These are phyloP conservation scores for Cercospora beticola DNA, from an alignment of 2,329 filamentous ascomycete genomes.

Conservation along the genomic window DNA sequence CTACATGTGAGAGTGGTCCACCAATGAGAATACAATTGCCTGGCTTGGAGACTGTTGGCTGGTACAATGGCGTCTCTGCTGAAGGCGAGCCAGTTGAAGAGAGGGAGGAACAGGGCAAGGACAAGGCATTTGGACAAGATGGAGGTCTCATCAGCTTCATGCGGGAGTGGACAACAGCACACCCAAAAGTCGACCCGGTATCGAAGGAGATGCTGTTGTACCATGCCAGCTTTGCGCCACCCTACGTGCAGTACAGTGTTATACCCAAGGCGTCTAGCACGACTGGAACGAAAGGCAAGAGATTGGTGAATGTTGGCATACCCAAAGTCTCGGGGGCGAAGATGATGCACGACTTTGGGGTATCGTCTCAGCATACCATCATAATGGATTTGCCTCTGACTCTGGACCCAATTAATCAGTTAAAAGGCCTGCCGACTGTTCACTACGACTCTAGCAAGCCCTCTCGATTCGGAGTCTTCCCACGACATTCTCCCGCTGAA, in stretches of 20 bases:
- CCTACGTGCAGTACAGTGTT: constrained; percentile 67
- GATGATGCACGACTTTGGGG: constrained; percentile 77
- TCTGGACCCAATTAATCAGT: constrained; percentile 62
- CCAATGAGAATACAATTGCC: constrained; percentile 66
- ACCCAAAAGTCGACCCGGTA: constrained; percentile 64
- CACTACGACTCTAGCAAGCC: constrained; percentile 58
- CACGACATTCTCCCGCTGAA: constrained; percentile 56
- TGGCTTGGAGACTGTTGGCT: constrained; percentile 65
- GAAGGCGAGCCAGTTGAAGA: constrained; percentile 51
- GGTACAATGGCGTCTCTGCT: constrained; percentile 62
- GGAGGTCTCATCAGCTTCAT: constrained; percentile 59
- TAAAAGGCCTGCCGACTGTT: constrained; percentile 57
- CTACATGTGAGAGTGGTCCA: constrained; percentile 69
- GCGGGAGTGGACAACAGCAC: constrained; percentile 69
- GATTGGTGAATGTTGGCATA: constrained; percentile 55
- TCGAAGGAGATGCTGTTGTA: constrained; percentile 68
- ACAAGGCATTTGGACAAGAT: constrained; percentile 31
- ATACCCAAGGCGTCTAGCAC: constrained; percentile 40
- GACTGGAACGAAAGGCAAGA: background rate
- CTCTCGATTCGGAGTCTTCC: constrained; percentile 68
- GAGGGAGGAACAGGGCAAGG: constrained; percentile 8
- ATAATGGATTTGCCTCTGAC: constrained; percentile 69
- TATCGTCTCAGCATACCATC: constrained; percentile 61
- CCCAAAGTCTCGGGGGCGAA: constrained; percentile 63
- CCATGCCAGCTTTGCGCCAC: constrained; percentile 64